Conservation (phyloP, 1,284 basidiomycete genomes). For the Cutaneotrichosporon sp. region DNA sequence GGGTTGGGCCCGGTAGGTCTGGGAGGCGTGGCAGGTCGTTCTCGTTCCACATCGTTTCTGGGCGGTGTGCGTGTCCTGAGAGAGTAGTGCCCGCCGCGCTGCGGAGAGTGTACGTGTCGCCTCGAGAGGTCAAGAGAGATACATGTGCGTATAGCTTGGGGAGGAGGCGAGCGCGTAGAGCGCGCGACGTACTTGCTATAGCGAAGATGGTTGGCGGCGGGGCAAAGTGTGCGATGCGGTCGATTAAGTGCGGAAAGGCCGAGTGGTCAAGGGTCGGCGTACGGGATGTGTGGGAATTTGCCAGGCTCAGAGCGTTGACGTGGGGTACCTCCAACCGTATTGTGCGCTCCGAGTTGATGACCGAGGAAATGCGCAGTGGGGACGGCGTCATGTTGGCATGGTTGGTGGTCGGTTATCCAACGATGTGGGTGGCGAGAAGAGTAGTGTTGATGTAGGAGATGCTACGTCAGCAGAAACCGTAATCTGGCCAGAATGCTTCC, state of each 20-base stretch:
- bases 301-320: not conserved
- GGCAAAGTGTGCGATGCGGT: slow-evolving; percentile 8
- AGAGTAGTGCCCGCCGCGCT: not conserved
- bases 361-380: not conserved
- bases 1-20: not conserved
- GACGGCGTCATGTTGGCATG: not conserved
- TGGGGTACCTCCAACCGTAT: not conserved
- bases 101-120: not conserved
- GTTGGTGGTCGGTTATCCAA: not conserved
- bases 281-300: not conserved
- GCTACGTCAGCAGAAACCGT: not conserved
- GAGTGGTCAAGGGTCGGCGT: slow-evolving; percentile 9
- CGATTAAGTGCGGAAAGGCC: slow-evolving; percentile 20
- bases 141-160: not conserved
- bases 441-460: not conserved
- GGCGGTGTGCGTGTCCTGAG: not conserved
- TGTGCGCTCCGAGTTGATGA: not conserved
- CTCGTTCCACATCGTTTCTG: not conserved
- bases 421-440: not conserved
- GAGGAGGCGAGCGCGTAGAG: not conserved
- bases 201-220: slow-evolving; percentile 1
- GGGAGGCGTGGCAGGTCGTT: not conserved
- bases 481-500: not conserved
- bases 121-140: not conserved
- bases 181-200: not conserved